These are phyloP conservation scores for Fusarium chaquense DNA, from an alignment of 2,329 filamentous ascomycete genomes.

Conservation along the genomic window DNA sequence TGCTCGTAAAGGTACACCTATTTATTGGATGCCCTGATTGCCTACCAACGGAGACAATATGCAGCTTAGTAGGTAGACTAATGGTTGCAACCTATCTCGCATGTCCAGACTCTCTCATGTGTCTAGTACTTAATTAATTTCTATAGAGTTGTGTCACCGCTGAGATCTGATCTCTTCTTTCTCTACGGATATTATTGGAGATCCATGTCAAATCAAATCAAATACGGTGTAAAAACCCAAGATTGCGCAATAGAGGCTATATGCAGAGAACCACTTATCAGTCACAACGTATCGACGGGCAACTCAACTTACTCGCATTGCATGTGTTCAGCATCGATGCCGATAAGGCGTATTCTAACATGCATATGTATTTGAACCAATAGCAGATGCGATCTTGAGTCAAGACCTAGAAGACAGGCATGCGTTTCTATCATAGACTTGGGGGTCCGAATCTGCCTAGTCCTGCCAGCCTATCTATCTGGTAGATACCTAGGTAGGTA, in stretches of 20 bases:
- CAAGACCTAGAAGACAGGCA: slow-evolving; percentile 4
- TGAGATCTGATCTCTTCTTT: not conserved
- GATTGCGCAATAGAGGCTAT: not conserved
- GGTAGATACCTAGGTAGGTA: not conserved
- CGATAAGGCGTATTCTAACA: slow-evolving; percentile 24
- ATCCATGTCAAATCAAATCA: not conserved
- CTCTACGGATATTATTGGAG: not conserved
- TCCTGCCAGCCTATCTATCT: not conserved
- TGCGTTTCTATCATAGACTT: slow-evolving; percentile 2
- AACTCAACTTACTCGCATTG: slow-evolving; percentile 15
- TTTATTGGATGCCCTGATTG: not conserved
- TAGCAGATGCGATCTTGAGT: slow-evolving; percentile 1
- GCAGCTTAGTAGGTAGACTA: too few species aligned
- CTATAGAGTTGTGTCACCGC: not conserved
- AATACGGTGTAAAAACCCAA: not conserved
- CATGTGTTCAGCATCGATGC: slow-evolving; percentile 13
- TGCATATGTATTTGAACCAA: slow-evolving; percentile 21
- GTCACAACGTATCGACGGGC: slow-evolving; percentile 10
- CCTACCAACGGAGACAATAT: not conserved
- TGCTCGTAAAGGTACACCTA: not conserved
- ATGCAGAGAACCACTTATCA: slow-evolving; percentile 6
- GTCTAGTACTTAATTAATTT: not conserved
- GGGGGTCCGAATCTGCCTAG: not conserved
- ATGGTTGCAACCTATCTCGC: not conserved
- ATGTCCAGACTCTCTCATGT: not conserved